These are phyloP conservation scores for Alternaria novae-zelandiae DNA, from an alignment of 2,329 filamentous ascomycete genomes.

Conservation along the genomic window DNA sequence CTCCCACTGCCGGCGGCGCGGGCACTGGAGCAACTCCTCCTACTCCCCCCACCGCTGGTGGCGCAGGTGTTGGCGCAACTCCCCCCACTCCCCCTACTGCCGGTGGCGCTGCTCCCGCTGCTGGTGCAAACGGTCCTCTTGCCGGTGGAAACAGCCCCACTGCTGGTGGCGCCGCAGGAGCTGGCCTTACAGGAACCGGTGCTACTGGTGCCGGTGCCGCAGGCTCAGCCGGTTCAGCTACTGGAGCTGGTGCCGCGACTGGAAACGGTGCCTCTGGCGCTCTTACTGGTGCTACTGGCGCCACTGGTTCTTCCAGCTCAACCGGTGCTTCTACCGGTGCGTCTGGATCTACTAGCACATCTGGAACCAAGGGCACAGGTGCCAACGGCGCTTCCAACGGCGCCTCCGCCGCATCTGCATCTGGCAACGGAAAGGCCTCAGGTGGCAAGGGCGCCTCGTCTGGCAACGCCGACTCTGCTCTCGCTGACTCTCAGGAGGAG, in stretches of 20 bases:
- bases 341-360: not conserved
- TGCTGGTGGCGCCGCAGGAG: not conserved
- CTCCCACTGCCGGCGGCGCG: not conserved
- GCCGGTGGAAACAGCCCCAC: not conserved
- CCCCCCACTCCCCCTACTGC: not conserved
- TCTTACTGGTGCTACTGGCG: not conserved
- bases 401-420: not conserved
- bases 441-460: slow-evolving; percentile 2
- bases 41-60: not conserved
- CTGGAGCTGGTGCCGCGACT: not conserved
- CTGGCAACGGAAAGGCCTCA: not conserved
- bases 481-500: slow-evolving; percentile 23
- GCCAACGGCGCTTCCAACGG: not conserved
- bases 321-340: not conserved
- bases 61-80: not conserved
- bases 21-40: not conserved
- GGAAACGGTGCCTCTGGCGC: not conserved
- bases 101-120: not conserved
- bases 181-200: not conserved
- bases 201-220: not conserved
- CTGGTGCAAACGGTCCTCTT: not conserved
- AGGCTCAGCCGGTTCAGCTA: not conserved
- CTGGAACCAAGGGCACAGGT: not conserved
- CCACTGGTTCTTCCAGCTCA: not conserved
- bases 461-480: slow-evolving; percentile 15